Conservation (phyloP, 495 filamentous ascomycete species). For the Articulospora tetracladia region DNA sequence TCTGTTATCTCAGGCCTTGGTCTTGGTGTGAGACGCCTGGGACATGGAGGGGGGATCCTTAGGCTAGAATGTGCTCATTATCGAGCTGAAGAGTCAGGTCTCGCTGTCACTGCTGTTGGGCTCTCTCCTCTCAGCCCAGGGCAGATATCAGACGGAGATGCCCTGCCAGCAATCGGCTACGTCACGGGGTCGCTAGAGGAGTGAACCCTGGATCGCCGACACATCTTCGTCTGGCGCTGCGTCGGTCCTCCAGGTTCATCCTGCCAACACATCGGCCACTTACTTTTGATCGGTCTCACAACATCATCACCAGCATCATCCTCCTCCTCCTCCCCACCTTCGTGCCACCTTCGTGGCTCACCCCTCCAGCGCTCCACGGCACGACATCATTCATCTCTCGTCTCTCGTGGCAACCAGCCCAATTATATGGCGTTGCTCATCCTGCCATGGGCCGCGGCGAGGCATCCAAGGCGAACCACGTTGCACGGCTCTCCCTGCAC, state of each 20-base stretch:
- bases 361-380: not conserved
- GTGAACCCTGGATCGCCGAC: not conserved
- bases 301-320: not conserved
- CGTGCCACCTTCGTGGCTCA: not conserved
- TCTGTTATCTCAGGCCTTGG: not conserved
- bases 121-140: too few relatives aligned
- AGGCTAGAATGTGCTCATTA: not conserved
- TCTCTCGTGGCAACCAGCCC: not conserved
- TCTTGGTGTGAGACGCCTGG: too few relatives aligned
- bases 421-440: not conserved
- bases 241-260: too few relatives aligned
- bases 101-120: not conserved
- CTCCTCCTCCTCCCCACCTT: too few relatives aligned
- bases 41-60: not conserved
- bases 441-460: not conserved
- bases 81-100: not conserved
- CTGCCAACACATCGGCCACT: not conserved
- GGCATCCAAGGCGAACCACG: conserved; percentile 23
- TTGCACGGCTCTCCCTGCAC: conserved; percentile 10
- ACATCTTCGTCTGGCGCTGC: too few relatives aligned
- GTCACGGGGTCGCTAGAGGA: not conserved
- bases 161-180: too few relatives aligned
- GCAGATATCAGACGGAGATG: too few relatives aligned
- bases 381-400: not conserved
- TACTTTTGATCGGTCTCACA: not conserved